phyloP scores from a whole-genome alignment of 2,329 filamentous ascomycete species.

The Colletotrichum brevisporum region DNA sequence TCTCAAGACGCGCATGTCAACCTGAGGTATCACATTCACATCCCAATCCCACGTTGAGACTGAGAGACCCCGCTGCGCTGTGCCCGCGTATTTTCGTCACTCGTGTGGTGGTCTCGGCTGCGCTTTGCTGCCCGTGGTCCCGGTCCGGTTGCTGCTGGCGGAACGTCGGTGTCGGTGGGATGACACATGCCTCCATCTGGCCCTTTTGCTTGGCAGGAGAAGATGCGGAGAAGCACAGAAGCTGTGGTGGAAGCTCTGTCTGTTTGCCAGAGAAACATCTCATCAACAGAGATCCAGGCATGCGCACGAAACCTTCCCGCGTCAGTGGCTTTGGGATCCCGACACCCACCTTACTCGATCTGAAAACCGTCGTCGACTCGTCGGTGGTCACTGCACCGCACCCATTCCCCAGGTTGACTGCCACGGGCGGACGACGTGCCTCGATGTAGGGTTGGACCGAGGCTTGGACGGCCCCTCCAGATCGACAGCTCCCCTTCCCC shows the following conservation, averaged over 20 bases:
- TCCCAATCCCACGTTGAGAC: background rate
- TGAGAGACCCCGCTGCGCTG: too few relatives aligned
- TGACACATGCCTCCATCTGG: conserved; percentile 27
- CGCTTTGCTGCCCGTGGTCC: background rate
- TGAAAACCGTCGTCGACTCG: too few relatives aligned
- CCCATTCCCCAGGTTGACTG: background rate
- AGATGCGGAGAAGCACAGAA: background rate
- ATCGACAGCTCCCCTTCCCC: conserved; percentile 23
- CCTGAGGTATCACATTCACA: conserved; percentile 6
- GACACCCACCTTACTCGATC: background rate
- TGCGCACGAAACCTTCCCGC: conserved; percentile 11
- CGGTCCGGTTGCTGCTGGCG: conserved; percentile 14
- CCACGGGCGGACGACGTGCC: conserved; percentile 10
- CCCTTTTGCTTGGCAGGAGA: conserved; percentile 1
- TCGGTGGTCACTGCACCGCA: background rate
- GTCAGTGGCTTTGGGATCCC: conserved; percentile 1
- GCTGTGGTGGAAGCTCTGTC: conserved; percentile 6
- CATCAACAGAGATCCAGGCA: background rate
- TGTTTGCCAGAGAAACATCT: conserved; percentile 2
- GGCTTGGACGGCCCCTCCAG: conserved; percentile 29
- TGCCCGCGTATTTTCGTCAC: background rate
- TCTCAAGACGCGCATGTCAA: conserved; percentile 1
- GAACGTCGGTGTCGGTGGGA: conserved; percentile 18
- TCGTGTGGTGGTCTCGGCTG: conserved; percentile 19
- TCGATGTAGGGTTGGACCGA: conserved; percentile 29